Conservation (phyloP, 345 rosid species). For the Populus ilicifolia region DNA sequence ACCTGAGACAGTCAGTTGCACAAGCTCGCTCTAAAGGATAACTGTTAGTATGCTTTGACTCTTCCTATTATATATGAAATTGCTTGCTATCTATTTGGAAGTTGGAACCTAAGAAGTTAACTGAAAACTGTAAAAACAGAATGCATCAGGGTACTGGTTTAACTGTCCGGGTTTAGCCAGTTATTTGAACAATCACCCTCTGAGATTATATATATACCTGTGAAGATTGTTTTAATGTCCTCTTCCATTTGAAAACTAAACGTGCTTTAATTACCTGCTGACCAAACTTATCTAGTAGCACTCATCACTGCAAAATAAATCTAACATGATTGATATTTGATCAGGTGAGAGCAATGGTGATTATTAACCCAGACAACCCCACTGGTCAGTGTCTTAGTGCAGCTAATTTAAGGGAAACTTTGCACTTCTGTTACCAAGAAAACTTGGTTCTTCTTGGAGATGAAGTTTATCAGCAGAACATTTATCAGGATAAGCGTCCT, state of each 20-base stretch:
- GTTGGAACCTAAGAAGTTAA: background rate
- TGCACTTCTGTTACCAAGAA: conserved; percentile 74
- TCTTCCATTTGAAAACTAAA: conserved; percentile 3
- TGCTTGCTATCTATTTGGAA: background rate
- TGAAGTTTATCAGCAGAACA: conserved; percentile 97
- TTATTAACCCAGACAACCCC: conserved; percentile 99
- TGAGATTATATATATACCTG: background rate
- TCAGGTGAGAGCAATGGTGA: conserved; percentile 97
- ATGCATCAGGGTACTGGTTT: background rate
- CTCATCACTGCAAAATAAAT: background rate
- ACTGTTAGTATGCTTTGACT: conserved; percentile 50
- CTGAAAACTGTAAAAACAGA: conserved; percentile 12
- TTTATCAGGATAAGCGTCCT: conserved; percentile 95
- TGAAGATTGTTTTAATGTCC: conserved; percentile 7
- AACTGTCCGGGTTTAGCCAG: background rate
- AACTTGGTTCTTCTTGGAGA: conserved; percentile 84
- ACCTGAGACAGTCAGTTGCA: conserved; percentile 72
- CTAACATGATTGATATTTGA: conserved; percentile 10
- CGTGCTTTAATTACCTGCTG: conserved; percentile 2
- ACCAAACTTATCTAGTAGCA: conserved; percentile 1
- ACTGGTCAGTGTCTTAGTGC: conserved; percentile 97
- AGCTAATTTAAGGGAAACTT: conserved; percentile 81
- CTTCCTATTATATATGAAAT: conserved; percentile 4
- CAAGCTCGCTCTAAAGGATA: conserved; percentile 80
- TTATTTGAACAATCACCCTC: conserved; percentile 4